Base-by-base conservation (phyloP, 1,284 basidiomycete species). In the Apiotrichum veenhuisii region DNA sequence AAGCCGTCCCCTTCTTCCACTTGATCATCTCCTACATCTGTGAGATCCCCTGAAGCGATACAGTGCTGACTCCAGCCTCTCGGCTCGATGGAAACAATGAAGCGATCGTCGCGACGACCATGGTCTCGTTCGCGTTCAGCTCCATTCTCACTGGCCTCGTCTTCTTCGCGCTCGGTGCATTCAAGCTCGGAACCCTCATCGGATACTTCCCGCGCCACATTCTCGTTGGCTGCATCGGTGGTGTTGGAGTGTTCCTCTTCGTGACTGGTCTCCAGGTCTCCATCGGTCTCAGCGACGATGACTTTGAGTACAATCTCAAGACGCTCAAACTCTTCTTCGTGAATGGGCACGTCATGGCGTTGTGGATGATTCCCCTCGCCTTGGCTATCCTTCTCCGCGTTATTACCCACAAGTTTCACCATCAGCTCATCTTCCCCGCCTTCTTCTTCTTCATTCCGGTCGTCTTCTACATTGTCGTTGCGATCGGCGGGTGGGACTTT, bases 131-230 rank as follows among this genome's bases (percentile, higher is more conserved):
- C 74, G 87, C 92, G 0, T 80, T 98, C 36, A 92, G 89, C 34
- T 89, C 91, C 1, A 77, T 98, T n/a, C 77, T 98, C 37, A 98
- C 94, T 0, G 94, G 93, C 85, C 68, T 91, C n/a, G 82, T 89
- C 0, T 96, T 96, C 77, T 86, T 92, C 70, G 70, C 87, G 14
- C 82, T 96, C n/a, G 95, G 95, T 18, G 83, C 83, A 14, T 83
- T 96, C 57, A 85, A 85, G 27, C 81, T 98, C 9, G 95, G 95
- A 5, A 82, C 85, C 5, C 77, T 98, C 33, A 88, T 97, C 54
- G 93, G 94, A 0, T 98, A 98, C 78, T 98, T 98, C 78, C 95
- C 95, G 14, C 82, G 95, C 10, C 94, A 97, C 73, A 97, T 98
- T 70, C 82, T 95, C 11, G 89, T 96, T 14, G 92, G 92, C 81